Evolutionary conservation across 257 asterid species (phyloP).

Genomic region (Fraxinus quadrangulata): DNA sequence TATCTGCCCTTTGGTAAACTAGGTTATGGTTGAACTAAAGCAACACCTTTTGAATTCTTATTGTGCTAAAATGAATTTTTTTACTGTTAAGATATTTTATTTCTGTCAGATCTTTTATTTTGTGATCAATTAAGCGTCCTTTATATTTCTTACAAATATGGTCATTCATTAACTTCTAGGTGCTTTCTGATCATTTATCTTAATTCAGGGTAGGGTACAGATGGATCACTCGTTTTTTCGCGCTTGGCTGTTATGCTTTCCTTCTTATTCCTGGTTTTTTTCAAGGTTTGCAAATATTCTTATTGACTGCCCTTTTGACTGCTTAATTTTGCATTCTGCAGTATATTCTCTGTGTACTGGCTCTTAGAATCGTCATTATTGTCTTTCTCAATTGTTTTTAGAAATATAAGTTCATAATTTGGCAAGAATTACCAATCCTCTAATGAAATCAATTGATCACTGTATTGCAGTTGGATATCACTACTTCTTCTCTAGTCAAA

Average conservation of each 20-base stretch:
- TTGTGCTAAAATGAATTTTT: background rate
- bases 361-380: slow-evolving; percentile 5
- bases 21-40: no score
- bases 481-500: slow-evolving; percentile 74
- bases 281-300: slow-evolving; percentile 64
- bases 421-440: background rate
- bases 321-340: background rate
- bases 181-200: slow-evolving; percentile 39
- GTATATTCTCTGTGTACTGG: background rate
- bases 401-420: slow-evolving; percentile 1
- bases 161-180: slow-evolving; percentile 1
- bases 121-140: background rate
- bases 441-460: slow-evolving; percentile 9
- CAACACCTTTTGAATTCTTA: background rate
- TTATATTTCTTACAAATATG: background rate
- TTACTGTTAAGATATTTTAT: background rate
- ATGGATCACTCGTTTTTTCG: slow-evolving; percentile 83
- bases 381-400: slow-evolving; percentile 12
- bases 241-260: slow-evolving; percentile 84
- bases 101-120: background rate
- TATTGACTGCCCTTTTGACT: background rate
- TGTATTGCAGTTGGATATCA: slow-evolving; percentile 81
- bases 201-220: slow-evolving; percentile 90
- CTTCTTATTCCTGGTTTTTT: slow-evolving; percentile 87
- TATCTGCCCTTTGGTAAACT: background rate